phyloP scores from a whole-genome alignment of 148 eudicot genomes.

The Rhododendron molle region DNA sequence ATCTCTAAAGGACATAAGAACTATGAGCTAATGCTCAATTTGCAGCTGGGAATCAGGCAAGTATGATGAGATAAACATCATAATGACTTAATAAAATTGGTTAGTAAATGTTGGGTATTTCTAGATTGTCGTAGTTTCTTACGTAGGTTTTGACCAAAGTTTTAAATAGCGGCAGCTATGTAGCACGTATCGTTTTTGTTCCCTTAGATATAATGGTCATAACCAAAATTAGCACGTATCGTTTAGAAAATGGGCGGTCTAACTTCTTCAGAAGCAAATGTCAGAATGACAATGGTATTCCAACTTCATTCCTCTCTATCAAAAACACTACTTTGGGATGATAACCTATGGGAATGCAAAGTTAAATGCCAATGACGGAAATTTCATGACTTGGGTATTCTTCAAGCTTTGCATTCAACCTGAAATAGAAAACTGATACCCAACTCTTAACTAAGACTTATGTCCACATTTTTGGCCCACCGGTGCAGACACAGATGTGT shows the following conservation, averaged over 20 bases:
- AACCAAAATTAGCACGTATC: too few relatives aligned
- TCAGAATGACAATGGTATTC: too few relatives aligned
- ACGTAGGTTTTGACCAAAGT: neutral
- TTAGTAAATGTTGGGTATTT: neutral
- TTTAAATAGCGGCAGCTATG: neutral
- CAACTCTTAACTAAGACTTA: neutral
- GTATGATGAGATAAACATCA: neutral
- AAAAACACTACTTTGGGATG: too few relatives aligned
- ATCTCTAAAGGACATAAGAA: constrained; percentile 83
- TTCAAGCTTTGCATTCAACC: too few relatives aligned
- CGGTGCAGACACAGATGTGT: neutral
- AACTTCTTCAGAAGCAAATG: too few relatives aligned
- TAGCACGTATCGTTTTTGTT: neutral
- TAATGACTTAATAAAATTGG: neutral
- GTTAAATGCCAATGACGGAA: too few relatives aligned
- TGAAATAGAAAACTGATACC: neutral
- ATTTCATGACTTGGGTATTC: too few relatives aligned
- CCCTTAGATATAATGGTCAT: neutral
- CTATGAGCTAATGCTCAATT: constrained; percentile 90
- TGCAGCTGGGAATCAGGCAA: constrained; percentile 84
- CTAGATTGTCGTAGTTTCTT: neutral
- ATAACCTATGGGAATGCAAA: too few relatives aligned
- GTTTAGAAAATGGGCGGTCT: too few relatives aligned
- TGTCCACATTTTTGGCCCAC: neutral
- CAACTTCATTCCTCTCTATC: too few relatives aligned